A percentile compares a stretch with the other conserved stretches of the same genome.
phyloP scores from a whole-genome alignment of 257 asterid species.

The Rhazya stricta region DNA sequence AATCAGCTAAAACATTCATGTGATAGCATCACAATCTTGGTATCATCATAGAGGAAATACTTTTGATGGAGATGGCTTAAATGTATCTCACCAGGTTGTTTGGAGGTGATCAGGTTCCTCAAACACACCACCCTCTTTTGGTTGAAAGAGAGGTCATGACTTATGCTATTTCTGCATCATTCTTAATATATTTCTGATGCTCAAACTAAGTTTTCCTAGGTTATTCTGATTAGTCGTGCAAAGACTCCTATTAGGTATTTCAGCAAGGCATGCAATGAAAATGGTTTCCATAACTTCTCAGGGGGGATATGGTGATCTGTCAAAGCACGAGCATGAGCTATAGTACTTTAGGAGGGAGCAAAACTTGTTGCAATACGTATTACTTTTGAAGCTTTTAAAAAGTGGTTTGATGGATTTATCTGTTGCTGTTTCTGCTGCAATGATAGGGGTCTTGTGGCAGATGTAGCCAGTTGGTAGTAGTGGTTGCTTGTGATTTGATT shows the following conservation, averaged over 20 bases:
- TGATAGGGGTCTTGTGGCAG: background rate
- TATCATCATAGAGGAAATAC: background rate
- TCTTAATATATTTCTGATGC: background rate
- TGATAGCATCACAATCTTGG: background rate
- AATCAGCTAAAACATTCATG: background rate
- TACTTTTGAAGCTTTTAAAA: background rate
- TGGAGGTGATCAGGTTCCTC: background rate
- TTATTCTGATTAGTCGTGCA: background rate
- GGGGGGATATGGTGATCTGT: background rate
- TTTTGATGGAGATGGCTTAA: background rate
- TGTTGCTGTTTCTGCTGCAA: background rate
- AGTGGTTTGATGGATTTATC: background rate
- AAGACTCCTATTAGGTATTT: background rate
- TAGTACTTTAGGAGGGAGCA: background rate
- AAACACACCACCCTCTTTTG: background rate
- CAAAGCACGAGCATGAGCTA: background rate
- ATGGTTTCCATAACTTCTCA: background rate
- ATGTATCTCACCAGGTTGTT: background rate
- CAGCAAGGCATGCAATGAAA: background rate
- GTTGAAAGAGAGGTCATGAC: background rate
- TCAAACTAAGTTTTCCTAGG: background rate
- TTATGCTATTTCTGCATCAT: background rate
- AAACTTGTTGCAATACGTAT: background rate
- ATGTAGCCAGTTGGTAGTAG: background rate
- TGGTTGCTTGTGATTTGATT: background rate